A percentile compares a stretch with the other conserved stretches of the same genome.
Conservation (phyloP, 2,329 filamentous ascomycete genomes). For the Fusarium brachygibbosum region DNA sequence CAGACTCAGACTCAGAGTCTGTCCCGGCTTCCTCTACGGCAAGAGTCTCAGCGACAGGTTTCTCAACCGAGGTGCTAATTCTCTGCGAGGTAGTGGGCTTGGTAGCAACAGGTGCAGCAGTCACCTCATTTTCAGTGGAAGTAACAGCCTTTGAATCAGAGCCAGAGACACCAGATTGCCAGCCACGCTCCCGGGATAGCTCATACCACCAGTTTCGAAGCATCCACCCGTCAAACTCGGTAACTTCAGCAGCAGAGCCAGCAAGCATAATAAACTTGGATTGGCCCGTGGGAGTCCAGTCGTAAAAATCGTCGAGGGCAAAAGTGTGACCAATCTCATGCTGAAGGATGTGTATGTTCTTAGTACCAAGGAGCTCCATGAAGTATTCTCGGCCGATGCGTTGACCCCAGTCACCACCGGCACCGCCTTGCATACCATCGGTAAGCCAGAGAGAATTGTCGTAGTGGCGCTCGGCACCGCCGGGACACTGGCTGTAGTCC, state of each 20-base stretch:
- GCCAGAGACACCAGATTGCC: conserved; percentile 35
- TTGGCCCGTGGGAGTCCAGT: conserved; percentile 59
- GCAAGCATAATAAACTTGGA: conserved; percentile 62
- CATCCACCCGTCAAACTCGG: conserved; percentile 66
- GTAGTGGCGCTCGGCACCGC: conserved; percentile 56
- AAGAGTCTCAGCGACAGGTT: not conserved
- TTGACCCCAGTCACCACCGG: conserved; percentile 64
- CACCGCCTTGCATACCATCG: conserved; percentile 59
- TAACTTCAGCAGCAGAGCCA: conserved; percentile 58
- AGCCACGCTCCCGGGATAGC: conserved; percentile 50
- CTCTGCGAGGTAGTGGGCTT: conserved; percentile 9
- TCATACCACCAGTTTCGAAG: conserved; percentile 61
- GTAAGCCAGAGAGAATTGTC: conserved; percentile 64
- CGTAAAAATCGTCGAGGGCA: conserved; percentile 61
- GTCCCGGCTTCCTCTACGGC: not conserved
- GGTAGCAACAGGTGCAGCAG: not conserved
- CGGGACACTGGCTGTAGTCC: conserved; percentile 57
- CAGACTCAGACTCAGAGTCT: not conserved
- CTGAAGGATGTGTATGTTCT: conserved; percentile 60
- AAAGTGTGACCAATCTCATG: conserved; percentile 61
- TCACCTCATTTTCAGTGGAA: not conserved
- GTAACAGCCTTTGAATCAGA: conserved; percentile 4
- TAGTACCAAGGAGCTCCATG: conserved; percentile 54
- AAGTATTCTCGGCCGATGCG: conserved; percentile 60
- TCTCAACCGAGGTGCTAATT: not conserved